Conservation (phyloP, 1,284 basidiomycete genomes). For the Trichosporon coremiiforme region DNA sequence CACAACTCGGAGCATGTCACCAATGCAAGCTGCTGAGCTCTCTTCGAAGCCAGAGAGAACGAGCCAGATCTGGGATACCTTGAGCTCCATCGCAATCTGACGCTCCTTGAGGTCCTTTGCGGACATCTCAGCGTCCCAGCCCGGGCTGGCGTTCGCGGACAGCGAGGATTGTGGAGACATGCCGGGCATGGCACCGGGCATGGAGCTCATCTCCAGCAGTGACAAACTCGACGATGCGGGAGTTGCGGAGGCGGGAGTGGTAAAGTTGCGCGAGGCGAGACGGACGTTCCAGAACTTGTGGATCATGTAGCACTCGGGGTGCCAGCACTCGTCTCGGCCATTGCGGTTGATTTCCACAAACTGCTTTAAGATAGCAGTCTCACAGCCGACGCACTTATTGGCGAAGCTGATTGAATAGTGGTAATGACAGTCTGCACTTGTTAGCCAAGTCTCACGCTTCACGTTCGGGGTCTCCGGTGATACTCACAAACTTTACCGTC, state of each 20-base stretch:
- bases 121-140: slow-evolving; percentile 64
- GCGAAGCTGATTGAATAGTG: slow-evolving; percentile 99
- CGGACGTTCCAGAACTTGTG: slow-evolving; percentile 99
- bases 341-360: slow-evolving; percentile 99
- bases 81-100: slow-evolving; percentile 92
- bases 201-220: slow-evolving; percentile 50
- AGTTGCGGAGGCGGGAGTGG: slow-evolving; percentile 59
- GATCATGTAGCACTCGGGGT: slow-evolving; percentile 99
- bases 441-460: neutral
- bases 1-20: slow-evolving; percentile 96
- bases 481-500: slow-evolving; percentile 78
- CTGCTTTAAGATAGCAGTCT: slow-evolving; percentile 97
- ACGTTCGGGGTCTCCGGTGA: neutral
- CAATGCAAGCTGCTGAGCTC: slow-evolving; percentile 98
- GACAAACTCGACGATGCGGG: slow-evolving; percentile 58
- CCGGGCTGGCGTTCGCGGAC: slow-evolving; percentile 23
- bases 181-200: slow-evolving; percentile 40
- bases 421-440: slow-evolving; percentile 73
- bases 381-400: slow-evolving; percentile 96
- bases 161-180: slow-evolving; percentile 44
- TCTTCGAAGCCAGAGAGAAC: slow-evolving; percentile 98
- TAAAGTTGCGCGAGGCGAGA: slow-evolving; percentile 70
- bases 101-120: slow-evolving; percentile 83
- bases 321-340: slow-evolving; percentile 98
- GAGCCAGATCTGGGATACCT: slow-evolving; percentile 99